Evolutionary conservation across 2,329 filamentous ascomycete species (phyloP).

Genomic region (Zymoseptoria brevis): DNA sequence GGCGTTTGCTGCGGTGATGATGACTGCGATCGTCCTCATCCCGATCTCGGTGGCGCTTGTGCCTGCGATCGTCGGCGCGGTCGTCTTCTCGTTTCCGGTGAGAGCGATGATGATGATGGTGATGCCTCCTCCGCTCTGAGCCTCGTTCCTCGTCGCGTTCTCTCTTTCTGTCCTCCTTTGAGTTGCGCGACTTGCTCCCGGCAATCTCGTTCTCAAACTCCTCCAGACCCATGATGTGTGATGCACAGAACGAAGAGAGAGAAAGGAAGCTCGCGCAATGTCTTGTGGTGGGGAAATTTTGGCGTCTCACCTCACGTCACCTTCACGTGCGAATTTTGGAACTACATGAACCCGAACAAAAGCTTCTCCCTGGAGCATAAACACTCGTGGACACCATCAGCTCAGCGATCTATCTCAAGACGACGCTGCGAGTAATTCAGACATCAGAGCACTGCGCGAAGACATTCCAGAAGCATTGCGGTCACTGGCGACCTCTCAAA

Average conservation of each 20-base stretch:
- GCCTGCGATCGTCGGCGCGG: conserved; percentile 30
- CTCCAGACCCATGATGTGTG: conserved; percentile 47
- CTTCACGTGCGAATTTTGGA: conserved; percentile 4
- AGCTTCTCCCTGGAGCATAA: conserved; percentile 3
- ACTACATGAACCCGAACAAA: neutral
- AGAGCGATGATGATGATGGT: conserved; percentile 35
- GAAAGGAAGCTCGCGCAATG: neutral
- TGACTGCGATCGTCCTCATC: conserved; percentile 36
- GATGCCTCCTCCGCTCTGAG: conserved; percentile 28
- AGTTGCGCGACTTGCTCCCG: conserved; percentile 44
- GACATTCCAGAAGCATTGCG: too few species aligned
- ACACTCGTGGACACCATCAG: neutral
- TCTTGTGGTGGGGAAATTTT: neutral
- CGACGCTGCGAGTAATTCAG: neutral
- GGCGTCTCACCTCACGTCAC: conserved; percentile 1
- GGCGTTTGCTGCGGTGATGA: conserved; percentile 21
- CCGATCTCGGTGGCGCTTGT: conserved; percentile 34
- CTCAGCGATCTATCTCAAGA: neutral
- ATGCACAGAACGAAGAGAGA: neutral
- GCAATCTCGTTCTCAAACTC: conserved; percentile 75
- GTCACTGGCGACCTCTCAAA: neutral
- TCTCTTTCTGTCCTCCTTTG: conserved; percentile 58
- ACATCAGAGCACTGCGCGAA: neutral
- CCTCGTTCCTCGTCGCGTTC: conserved; percentile 34
- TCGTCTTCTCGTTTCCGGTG: conserved; percentile 25